Conservation (phyloP, 148 eudicot genomes). For the Vaccinium macrocarpon region DNA sequence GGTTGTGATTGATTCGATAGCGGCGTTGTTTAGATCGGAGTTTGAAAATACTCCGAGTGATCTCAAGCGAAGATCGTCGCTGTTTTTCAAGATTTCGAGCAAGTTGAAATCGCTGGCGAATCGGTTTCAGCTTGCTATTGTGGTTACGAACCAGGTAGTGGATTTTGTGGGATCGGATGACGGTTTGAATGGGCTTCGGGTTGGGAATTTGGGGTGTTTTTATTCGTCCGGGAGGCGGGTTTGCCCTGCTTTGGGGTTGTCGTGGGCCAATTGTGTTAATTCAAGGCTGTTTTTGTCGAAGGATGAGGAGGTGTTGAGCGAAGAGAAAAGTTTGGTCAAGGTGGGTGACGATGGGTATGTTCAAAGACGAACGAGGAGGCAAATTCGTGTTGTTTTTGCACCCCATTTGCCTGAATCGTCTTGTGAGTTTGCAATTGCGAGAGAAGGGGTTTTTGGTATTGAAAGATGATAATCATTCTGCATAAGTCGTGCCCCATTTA, state of each 20-base stretch:
- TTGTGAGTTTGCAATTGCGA: constrained; percentile 56
- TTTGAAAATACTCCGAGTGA: constrained; percentile 61
- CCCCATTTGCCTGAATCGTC: constrained; percentile 84
- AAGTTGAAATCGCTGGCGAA: constrained; percentile 53
- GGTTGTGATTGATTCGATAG: constrained; percentile 75
- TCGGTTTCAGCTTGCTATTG: constrained; percentile 68
- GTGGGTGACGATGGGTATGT: constrained; percentile 29
- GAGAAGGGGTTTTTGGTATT: constrained; percentile 72
- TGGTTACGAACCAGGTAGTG: constrained; percentile 79
- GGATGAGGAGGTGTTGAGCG: constrained; percentile 44
- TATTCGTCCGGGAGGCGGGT: constrained; percentile 70
- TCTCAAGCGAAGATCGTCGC: constrained; percentile 49
- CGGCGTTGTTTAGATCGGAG: constrained; percentile 70
- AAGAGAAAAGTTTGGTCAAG: constrained; percentile 34
- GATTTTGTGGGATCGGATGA: constrained; percentile 51
- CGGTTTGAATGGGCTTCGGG: constrained; percentile 40
- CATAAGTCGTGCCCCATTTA: background rate
- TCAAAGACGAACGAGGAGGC: constrained; percentile 40
- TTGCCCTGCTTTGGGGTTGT: constrained; percentile 77
- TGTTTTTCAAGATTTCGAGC: constrained; percentile 69
- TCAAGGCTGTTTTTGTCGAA: constrained; percentile 71
- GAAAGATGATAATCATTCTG: constrained; percentile 16
- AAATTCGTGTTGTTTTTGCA: constrained; percentile 67
- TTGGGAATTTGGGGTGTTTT: constrained; percentile 62
- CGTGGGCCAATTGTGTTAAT: constrained; percentile 89